Conservation (phyloP, 2,329 filamentous ascomycete genomes). For the Paecilomyces fulvus region DNA sequence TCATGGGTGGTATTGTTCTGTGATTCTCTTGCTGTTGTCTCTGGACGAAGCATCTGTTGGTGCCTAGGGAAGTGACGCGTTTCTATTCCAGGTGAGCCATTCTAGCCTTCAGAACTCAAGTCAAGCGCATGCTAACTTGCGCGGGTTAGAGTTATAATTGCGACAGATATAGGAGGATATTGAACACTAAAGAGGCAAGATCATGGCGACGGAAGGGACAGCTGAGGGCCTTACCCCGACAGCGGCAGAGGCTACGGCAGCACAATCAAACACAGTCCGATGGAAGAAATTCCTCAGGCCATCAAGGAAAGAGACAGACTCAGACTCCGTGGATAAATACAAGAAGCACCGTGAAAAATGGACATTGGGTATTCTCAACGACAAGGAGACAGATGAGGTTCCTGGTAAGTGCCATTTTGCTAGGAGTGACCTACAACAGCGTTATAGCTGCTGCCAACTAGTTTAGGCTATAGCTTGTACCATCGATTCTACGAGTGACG, state of each 20-base stretch:
- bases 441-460: neutral
- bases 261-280: neutral
- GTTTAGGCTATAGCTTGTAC: neutral
- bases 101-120: neutral
- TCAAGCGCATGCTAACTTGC: neutral
- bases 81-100: neutral
- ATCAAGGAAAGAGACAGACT: neutral
- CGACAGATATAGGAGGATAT: neutral
- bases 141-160: neutral
- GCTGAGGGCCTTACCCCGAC: neutral
- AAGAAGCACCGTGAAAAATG: constrained; percentile 35
- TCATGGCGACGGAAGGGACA: neutral
- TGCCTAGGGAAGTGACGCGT: neutral
- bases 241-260: neutral
- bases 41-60: neutral
- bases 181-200: neutral
- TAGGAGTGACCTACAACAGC: neutral
- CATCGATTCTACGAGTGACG: neutral
- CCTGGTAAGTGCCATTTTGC: constrained; percentile 53
- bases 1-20: neutral
- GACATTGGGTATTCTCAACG: constrained; percentile 74
- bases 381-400: constrained; percentile 73
- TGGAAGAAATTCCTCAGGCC: neutral
- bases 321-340: constrained; percentile 7
- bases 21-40: neutral